A percentile compares a stretch with the other conserved stretches of the same genome.
These are phyloP conservation scores for Hirschioporus abietinus DNA, from an alignment of 768 basidiomycete species.

Conservation along the genomic window DNA sequence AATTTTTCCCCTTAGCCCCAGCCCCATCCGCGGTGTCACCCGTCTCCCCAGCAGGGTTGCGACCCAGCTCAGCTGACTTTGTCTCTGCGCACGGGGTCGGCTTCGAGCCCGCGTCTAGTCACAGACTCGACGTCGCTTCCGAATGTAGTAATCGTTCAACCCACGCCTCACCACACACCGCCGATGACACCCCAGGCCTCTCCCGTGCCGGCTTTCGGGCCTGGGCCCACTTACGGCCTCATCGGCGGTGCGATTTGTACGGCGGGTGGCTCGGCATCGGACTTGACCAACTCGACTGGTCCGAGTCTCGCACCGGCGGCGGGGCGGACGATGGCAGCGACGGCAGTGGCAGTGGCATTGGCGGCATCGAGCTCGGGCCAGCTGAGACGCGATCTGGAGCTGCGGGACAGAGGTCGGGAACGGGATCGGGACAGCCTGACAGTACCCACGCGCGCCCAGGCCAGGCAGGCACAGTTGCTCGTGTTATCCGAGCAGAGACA, in stretches of 20 bases:
- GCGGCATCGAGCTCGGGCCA: not conserved
- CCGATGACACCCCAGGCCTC: constrained; percentile 53
- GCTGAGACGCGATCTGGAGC: not conserved
- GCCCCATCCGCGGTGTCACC: constrained; percentile 5
- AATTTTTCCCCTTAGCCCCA: constrained; percentile 12
- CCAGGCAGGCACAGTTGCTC: not conserved
- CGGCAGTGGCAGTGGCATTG: constrained; percentile 1
- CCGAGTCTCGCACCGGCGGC: constrained; percentile 5
- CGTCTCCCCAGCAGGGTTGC: not conserved
- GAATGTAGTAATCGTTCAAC: constrained; percentile 63
- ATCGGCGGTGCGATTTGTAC: constrained; percentile 5
- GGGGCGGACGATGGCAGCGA: not conserved
- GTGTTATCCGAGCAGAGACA: not conserved
- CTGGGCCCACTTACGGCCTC: constrained; percentile 3
- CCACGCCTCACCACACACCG: constrained; percentile 76
- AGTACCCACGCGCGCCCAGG: not conserved
- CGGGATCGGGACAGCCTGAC: not conserved
- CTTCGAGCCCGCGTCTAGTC: constrained; percentile 19
- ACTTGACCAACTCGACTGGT: not conserved
- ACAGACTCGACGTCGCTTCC: constrained; percentile 33
- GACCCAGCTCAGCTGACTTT: constrained; percentile 13
- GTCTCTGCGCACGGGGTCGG: constrained; percentile 21
- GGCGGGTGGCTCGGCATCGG: not conserved
- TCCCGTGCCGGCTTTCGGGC: constrained; percentile 15
- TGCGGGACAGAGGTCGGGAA: not conserved